Conservation (phyloP, 371 early-diverging fungal species). For the Syncephalastrum contaminatum region DNA sequence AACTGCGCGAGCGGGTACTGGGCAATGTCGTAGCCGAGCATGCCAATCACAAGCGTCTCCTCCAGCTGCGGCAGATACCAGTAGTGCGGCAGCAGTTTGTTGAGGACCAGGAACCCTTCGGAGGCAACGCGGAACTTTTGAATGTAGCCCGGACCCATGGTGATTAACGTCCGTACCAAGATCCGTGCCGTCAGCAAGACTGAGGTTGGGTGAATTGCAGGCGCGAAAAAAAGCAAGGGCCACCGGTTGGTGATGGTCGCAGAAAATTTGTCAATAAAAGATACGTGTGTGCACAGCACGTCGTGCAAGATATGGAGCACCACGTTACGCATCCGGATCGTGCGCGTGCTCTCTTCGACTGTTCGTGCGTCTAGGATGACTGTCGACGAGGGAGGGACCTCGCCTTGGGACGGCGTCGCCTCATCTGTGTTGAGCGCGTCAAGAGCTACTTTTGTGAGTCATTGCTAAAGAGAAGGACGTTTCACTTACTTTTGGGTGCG, state of each 20-base stretch:
- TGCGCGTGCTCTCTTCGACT: slow-evolving; percentile 26
- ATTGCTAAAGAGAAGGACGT: background rate
- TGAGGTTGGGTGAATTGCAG: slow-evolving; percentile 54
- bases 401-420: no score
- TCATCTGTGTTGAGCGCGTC: background rate
- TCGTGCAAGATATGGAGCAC: slow-evolving; percentile 75
- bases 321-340: slow-evolving; percentile 61
- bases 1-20: slow-evolving; percentile 46
- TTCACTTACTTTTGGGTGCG: slow-evolving; percentile 53
- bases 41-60: slow-evolving; percentile 51
- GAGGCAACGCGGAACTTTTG: slow-evolving; percentile 54
- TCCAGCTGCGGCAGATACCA: slow-evolving; percentile 66
- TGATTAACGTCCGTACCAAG: slow-evolving; percentile 50
- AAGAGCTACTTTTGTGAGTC: background rate
- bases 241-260: slow-evolving; percentile 69
- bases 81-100: slow-evolving; percentile 54
- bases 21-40: slow-evolving; percentile 63
- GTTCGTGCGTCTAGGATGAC: slow-evolving; percentile 43
- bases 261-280: slow-evolving; percentile 55
- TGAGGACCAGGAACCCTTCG: slow-evolving; percentile 65
- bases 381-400: no score
- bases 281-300: slow-evolving; percentile 51
- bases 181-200: slow-evolving; percentile 63
- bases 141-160: slow-evolving; percentile 55
- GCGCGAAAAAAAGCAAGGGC: slow-evolving; percentile 67